phyloP scores from a whole-genome alignment of 768 basidiomycete species.

The Pulveroboletus ravenelii region DNA sequence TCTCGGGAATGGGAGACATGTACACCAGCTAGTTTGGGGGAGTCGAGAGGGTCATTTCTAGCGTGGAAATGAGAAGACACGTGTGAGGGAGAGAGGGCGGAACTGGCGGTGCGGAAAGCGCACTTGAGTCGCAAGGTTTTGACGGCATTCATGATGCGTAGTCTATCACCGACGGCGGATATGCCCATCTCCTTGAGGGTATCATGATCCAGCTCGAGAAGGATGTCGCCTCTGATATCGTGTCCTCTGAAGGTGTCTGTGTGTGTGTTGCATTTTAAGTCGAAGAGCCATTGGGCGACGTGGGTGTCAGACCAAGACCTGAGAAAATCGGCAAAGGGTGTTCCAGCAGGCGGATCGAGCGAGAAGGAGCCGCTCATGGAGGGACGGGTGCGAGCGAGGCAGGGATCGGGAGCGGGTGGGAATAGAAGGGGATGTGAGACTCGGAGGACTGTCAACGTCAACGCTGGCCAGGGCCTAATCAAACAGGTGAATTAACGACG shows the following conservation, averaged over 20 bases:
- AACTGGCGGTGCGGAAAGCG: slow-evolving; percentile 17
- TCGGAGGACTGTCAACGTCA: background rate
- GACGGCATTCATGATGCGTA: slow-evolving; percentile 82
- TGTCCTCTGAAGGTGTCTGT: slow-evolving; percentile 69
- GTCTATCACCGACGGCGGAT: slow-evolving; percentile 82
- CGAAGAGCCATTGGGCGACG: slow-evolving; percentile 72
- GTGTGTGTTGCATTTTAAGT: slow-evolving; percentile 70
- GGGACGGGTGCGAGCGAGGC: background rate
- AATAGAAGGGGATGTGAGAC: background rate
- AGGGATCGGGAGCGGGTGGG: background rate
- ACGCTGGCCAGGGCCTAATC: background rate
- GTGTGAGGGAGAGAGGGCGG: background rate
- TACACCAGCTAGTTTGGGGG: background rate
- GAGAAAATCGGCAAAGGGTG: slow-evolving; percentile 59
- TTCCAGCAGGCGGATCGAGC: slow-evolving; percentile 55
- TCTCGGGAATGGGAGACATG: slow-evolving; percentile 19
- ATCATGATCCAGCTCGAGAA: slow-evolving; percentile 85
- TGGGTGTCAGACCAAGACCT: slow-evolving; percentile 69
- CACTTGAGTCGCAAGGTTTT: slow-evolving; percentile 68
- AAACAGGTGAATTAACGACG: too few species aligned
- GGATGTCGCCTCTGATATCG: slow-evolving; percentile 88
- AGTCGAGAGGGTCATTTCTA: background rate
- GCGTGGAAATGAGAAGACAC: background rate
- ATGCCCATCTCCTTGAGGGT: slow-evolving; percentile 91
- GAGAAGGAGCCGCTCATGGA: background rate